Evolutionary conservation across 2,329 filamentous ascomycete genomes (phyloP).

Genomic region (Lecanicillium sp.): DNA sequence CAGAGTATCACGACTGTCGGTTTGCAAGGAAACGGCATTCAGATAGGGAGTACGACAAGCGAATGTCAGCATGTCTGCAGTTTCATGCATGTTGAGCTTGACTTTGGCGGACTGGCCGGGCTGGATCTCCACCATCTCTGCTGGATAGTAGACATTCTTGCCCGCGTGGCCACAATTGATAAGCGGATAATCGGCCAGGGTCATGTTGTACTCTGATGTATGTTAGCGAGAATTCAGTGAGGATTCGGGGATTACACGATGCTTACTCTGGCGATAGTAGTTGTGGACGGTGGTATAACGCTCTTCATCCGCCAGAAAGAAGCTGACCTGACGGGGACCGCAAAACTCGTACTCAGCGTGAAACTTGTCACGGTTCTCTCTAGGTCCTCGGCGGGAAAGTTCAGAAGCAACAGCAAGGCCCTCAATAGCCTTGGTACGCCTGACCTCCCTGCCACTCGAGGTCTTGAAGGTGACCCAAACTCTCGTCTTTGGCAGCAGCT

Average conservation of each 20-base stretch:
- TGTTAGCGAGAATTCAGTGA: neutral
- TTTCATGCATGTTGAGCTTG: constrained; percentile 53
- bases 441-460: constrained; percentile 21
- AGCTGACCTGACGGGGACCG: constrained; percentile 23
- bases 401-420: constrained; percentile 19
- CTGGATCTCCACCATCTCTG: constrained; percentile 55
- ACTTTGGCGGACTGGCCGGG: constrained; percentile 55
- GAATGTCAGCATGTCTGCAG: constrained; percentile 61
- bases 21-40: constrained; percentile 60
- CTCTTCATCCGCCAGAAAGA: constrained; percentile 20
- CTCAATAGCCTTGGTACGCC: constrained; percentile 20
- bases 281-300: constrained; percentile 30
- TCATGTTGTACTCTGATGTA: constrained; percentile 25
- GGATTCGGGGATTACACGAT: too few species aligned
- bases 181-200: constrained; percentile 40
- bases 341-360: constrained; percentile 16
- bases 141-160: constrained; percentile 56
- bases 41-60: constrained; percentile 57
- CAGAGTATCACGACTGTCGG: constrained; percentile 47
- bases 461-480: constrained; percentile 23
- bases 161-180: constrained; percentile 55
- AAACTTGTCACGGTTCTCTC: constrained; percentile 14
- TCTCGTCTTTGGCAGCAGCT: constrained; percentile 29
- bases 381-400: constrained; percentile 11
- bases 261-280: constrained; percentile 36